These are phyloP conservation scores for Ilyonectria sp. DNA, from an alignment of 2,329 filamentous ascomycete species.

Conservation along the genomic window DNA sequence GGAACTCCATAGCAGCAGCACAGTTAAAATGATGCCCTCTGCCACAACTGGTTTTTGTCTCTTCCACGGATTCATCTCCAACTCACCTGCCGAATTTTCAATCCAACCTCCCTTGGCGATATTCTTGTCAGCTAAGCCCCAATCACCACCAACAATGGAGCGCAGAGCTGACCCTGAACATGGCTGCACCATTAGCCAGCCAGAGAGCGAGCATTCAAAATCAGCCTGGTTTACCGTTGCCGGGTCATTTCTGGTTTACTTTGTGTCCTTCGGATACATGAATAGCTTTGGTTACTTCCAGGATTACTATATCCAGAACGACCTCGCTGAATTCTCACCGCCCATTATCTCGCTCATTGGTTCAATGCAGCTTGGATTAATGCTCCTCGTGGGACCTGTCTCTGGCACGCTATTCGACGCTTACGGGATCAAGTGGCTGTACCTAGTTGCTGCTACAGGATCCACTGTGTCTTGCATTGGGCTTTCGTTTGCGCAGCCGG, in stretches of 20 bases:
- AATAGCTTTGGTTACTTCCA: constrained; percentile 23
- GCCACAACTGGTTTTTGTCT: too few relatives aligned
- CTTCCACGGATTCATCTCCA: too few relatives aligned
- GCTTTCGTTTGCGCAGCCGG: constrained; percentile 14
- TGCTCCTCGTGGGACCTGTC: constrained; percentile 9
- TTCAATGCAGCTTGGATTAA: constrained; percentile 11
- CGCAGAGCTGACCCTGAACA: constrained; percentile 9
- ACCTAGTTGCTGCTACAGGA: neutral
- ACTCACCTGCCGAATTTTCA: too few relatives aligned
- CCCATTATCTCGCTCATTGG: constrained; percentile 15
- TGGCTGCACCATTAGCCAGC: neutral
- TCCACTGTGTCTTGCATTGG: constrained; percentile 10
- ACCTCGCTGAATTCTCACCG: constrained; percentile 13
- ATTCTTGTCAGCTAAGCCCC: too few relatives aligned
- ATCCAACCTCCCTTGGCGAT: too few relatives aligned
- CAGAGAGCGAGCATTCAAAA: constrained; percentile 4
- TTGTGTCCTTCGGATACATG: constrained; percentile 25
- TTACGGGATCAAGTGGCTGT: constrained; percentile 20
- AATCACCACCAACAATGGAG: neutral
- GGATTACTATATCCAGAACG: constrained; percentile 15
- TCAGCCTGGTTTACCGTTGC: constrained; percentile 15
- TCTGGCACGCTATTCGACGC: constrained; percentile 17
- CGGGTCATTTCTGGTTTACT: constrained; percentile 23
- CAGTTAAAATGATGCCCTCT: too few relatives aligned
- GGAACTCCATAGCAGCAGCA: too few relatives aligned